Percentiles rank a stretch among this genome's conserved stretches.
Conservation (phyloP, 352 stramenopile genomes). For the Phytopythium montanum region DNA sequence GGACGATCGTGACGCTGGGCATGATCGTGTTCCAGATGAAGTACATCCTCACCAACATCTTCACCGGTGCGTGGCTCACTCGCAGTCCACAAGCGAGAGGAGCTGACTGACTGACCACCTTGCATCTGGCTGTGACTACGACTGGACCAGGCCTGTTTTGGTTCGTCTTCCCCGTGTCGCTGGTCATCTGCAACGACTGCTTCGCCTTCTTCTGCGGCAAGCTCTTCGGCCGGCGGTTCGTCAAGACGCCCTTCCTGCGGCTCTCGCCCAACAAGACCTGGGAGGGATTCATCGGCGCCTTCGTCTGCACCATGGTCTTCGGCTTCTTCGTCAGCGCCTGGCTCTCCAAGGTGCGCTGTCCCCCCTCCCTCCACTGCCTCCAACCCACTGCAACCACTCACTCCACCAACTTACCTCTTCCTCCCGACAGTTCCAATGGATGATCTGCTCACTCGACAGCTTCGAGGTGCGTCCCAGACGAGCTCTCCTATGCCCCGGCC, state of each 20-base stretch:
- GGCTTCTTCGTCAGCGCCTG: conserved; percentile 91
- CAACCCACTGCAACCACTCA: conserved; percentile 3
- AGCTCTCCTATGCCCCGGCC: too few species aligned
- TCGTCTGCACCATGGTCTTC: conserved; percentile 94
- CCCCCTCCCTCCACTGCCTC: neutral
- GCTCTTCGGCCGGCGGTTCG: conserved; percentile 88
- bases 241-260: conserved; percentile 87
- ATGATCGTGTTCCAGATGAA: conserved; percentile 97
- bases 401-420: too few species aligned
- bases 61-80: conserved; percentile 67
- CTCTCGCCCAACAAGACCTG: conserved; percentile 99
- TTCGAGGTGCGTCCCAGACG: conserved; percentile 34
- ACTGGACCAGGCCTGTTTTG: conserved; percentile 87
- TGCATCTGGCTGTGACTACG: too few species aligned
- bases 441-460: conserved; percentile 91
- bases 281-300: conserved; percentile 98
- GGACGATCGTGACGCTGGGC: conserved; percentile 94
- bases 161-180: conserved; percentile 92
- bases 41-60: conserved; percentile 96
- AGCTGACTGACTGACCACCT: neutral
- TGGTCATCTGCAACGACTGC: conserved; percentile 95
- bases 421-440: conserved; percentile 87
- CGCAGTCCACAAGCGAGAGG: neutral
- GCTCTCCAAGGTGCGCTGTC: conserved; percentile 66
- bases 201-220: conserved; percentile 94